Base-by-base conservation (phyloP, 768 basidiomycete species). In the Pseudohyphozyma bogoriensis region DNA sequence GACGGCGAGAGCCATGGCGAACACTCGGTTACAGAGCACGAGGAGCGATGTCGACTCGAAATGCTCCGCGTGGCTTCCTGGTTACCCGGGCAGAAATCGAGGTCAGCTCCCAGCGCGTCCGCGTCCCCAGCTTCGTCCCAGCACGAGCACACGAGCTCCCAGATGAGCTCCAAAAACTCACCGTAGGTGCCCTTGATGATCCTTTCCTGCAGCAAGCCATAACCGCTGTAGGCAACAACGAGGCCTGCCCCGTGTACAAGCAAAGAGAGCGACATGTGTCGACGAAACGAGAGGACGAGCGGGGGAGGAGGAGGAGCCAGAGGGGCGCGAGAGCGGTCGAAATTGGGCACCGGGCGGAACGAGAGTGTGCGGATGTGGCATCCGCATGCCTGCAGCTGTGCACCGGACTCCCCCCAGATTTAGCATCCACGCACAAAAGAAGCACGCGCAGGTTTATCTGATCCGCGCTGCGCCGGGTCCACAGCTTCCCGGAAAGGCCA, bases 111-210 rank as follows among this genome's bases (percentile, higher is more conserved):
- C 12, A 29, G 37, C 15, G 2, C 4, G 10, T 12, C 29, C 46
- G 45, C 46, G 56, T 31, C 20, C 16, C 22, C 18, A 12, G 22
- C 28, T 28, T 16, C 24, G 22, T 26, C n/a, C 11, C 29, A 50
- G 15, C 20, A 18, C 26, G 22, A 10, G 32, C 18, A 32, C n/a
- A n/a, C n/a, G n/a, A n/a, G n/a, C n/a, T n/a, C n/a, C n/a, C n/a
- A n/a, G n/a, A n/a, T n/a, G 42, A 33, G 40, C 28, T 12, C 20
- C 15, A 56, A 53, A 16, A n/a, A 55, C 59, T 33, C n/a, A 58
- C 60, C 60, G 29, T 63, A 63, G 32, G 35, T 51, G 1, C 47
- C 50, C 51, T 63, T 63, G 57, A 63, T 51, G 57, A 63, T 53
- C 13, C 55, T 58, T 37, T 63, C 62, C 36, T 63, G 62, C 20